These are phyloP conservation scores for Penicillium sp. DNA, from an alignment of 2,329 filamentous ascomycete genomes.

Conservation along the genomic window DNA sequence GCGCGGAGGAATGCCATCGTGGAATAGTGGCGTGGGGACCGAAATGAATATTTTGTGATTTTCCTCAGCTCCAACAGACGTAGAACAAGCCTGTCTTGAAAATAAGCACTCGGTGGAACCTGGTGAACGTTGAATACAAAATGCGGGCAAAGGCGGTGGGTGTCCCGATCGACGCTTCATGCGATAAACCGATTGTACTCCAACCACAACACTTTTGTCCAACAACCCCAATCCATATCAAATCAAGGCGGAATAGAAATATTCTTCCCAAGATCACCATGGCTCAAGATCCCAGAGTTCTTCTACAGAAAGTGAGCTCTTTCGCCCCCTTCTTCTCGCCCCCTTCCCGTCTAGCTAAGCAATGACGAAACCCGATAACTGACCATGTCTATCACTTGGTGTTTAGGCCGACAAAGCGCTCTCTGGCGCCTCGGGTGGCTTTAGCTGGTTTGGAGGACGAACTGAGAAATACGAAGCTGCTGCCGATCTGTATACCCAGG, in stretches of 20 bases:
- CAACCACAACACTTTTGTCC: slow-evolving; percentile 2
- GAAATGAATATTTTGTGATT: neutral
- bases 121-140: neutral
- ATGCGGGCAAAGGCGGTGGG: slow-evolving; percentile 9
- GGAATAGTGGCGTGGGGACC: slow-evolving; percentile 7
- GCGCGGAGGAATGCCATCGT: slow-evolving; percentile 9
- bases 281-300: slow-evolving; percentile 74
- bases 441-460: slow-evolving; percentile 83
- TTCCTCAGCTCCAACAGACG: neutral
- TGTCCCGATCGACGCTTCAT: slow-evolving; percentile 20
- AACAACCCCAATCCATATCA: neutral
- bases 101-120: neutral
- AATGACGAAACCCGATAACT: slow-evolving; percentile 31
- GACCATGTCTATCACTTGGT: slow-evolving; percentile 20
- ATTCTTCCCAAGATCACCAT: slow-evolving; percentile 44
- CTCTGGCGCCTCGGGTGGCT: slow-evolving; percentile 72
- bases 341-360: slow-evolving; percentile 11
- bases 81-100: neutral
- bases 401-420: slow-evolving; percentile 81
- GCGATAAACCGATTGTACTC: slow-evolving; percentile 5
- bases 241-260: neutral
- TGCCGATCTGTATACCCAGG: slow-evolving; percentile 81
- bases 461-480: slow-evolving; percentile 89
- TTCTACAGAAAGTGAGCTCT: slow-evolving; percentile 71
- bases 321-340: neutral